Percentiles rank a stretch among this genome's conserved stretches.
These are phyloP conservation scores for Lecanicillium sp. DNA, from an alignment of 2,329 filamentous ascomycete genomes.

Conservation along the genomic window DNA sequence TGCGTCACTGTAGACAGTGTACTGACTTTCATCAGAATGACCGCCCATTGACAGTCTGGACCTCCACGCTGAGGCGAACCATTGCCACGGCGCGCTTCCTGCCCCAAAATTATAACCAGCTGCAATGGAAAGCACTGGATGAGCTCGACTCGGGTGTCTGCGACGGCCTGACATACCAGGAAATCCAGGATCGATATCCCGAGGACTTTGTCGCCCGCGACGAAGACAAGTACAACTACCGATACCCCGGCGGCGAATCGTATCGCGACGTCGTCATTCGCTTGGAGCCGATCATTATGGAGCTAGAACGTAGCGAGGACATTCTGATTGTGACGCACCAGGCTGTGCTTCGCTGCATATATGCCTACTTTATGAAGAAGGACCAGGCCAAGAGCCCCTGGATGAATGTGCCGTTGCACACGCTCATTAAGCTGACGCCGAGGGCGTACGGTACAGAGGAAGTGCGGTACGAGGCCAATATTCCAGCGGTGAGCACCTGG, in stretches of 20 bases:
- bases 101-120: conserved; percentile 74
- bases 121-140: conserved; percentile 97
- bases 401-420: conserved; percentile 98
- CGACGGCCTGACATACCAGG: conserved; percentile 90
- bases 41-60: conserved; percentile 54
- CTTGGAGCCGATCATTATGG: conserved; percentile 98
- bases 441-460: conserved; percentile 91
- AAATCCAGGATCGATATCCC: conserved; percentile 85
- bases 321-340: conserved; percentile 98
- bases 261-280: conserved; percentile 96
- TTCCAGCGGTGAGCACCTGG: conserved; percentile 94
- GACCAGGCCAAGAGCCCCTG: conserved; percentile 87
- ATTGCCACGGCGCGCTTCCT: conserved; percentile 86
- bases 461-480: conserved; percentile 78
- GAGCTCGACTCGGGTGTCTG: conserved; percentile 95
- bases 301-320: conserved; percentile 90
- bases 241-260: conserved; percentile 91
- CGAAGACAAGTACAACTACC: conserved; percentile 99
- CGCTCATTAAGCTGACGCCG: conserved; percentile 91
- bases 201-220: conserved; percentile 94
- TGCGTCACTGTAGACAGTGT: too few relatives aligned
- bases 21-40: conserved; percentile 36
- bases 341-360: conserved; percentile 92
- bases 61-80: conserved; percentile 64
- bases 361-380: conserved; percentile 98